phyloP scores from a whole-genome alignment of 78 protist species.

The Thecamonas trahens region DNA sequence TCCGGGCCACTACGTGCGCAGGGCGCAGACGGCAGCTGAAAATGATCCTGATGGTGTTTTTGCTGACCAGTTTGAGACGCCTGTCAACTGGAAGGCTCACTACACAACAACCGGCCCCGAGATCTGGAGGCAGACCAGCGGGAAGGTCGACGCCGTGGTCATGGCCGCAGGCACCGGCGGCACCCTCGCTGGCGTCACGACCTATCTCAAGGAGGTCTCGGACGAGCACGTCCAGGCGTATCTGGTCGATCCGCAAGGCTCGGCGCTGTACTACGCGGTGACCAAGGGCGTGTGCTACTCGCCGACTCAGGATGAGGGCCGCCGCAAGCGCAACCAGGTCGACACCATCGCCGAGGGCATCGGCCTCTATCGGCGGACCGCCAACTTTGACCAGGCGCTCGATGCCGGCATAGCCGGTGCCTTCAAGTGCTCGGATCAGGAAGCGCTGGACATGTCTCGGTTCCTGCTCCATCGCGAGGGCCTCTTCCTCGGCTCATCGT shows the following conservation, averaged over 20 bases:
- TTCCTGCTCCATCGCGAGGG: conserved; percentile 59
- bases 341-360: conserved; percentile 45
- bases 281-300: background rate
- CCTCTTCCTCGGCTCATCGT: conserved; percentile 66
- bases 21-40: background rate
- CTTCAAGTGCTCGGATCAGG: conserved; percentile 44
- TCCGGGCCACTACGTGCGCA: conserved; percentile 21
- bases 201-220: conserved; percentile 22
- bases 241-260: conserved; percentile 37
- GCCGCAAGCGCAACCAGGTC: background rate
- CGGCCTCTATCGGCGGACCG: conserved; percentile 45
- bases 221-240: no score
- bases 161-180: conserved; percentile 73
- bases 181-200: conserved; percentile 66
- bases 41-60: conserved; percentile 16
- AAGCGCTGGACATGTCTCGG: conserved; percentile 64
- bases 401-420: conserved; percentile 47
- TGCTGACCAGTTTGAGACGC: conserved; percentile 68
- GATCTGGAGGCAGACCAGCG: conserved; percentile 58
- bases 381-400: conserved; percentile 48
- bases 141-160: conserved; percentile 32
- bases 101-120: conserved; percentile 57
- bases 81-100: conserved; percentile 62
- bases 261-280: background rate
- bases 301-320: conserved; percentile 6